phyloP scores from a whole-genome alignment of 2,329 filamentous ascomycete genomes.

The Aspergillus aculeatinus region DNA sequence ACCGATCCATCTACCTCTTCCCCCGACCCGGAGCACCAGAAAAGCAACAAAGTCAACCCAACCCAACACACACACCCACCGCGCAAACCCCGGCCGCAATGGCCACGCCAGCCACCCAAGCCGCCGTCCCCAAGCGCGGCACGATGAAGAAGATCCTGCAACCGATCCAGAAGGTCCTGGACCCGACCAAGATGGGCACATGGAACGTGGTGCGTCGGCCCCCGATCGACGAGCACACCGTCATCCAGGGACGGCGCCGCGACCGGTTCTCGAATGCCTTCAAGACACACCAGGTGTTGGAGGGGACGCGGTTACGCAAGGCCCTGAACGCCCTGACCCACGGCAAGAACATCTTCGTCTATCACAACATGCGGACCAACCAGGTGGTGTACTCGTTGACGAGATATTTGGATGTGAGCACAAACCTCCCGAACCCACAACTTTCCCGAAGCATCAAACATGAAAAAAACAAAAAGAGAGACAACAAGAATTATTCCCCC shows the following conservation, averaged over 20 bases:
- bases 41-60: slow-evolving; percentile 10
- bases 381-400: slow-evolving; percentile 65
- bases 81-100: slow-evolving; percentile 30
- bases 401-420: slow-evolving; percentile 54
- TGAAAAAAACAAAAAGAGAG: too few species aligned
- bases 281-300: slow-evolving; percentile 37
- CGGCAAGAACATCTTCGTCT: slow-evolving; percentile 63
- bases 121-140: background rate
- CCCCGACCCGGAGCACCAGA: slow-evolving; percentile 18
- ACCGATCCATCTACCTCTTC: background rate
- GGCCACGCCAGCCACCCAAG: slow-evolving; percentile 28
- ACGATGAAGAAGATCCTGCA: slow-evolving; percentile 12
- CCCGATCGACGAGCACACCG: slow-evolving; percentile 31
- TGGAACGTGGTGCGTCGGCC: slow-evolving; percentile 39
- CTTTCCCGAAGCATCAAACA: too few species aligned
- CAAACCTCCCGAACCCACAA: background rate
- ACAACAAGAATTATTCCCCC: background rate
- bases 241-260: slow-evolving; percentile 45
- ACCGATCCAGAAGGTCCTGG: slow-evolving; percentile 38
- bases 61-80: background rate
- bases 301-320: slow-evolving; percentile 43
- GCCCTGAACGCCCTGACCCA: slow-evolving; percentile 50
- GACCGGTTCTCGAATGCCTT: slow-evolving; percentile 44
- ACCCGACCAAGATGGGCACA: slow-evolving; percentile 41
- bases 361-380: slow-evolving; percentile 61